Base-by-base conservation (phyloP, 768 basidiomycete genomes). In the Jaapia argillacea region DNA sequence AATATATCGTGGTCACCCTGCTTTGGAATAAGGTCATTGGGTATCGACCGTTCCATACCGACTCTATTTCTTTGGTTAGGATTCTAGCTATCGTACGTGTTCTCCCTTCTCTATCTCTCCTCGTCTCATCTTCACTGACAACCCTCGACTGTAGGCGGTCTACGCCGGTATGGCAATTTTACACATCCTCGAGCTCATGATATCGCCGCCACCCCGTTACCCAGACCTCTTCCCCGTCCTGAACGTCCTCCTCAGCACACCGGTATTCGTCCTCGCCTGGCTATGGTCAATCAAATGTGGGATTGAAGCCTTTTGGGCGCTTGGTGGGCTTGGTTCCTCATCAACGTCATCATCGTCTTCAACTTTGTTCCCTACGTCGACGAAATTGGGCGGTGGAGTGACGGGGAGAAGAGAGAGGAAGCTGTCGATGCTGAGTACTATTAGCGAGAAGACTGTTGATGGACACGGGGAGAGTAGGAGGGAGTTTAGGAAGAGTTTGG, bases 11-110 rank as follows among this genome's bases (percentile, higher is more conserved):
- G 0, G 60, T 79, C 7, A 66, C 78, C 13, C 21, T 82, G 0
- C 52, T 92, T 2, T 98, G 91, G 91, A 96, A 94, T 58, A 72
- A 75, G 44, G 48, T 85, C 2, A 70, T 93, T 42, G 92, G 93
- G 1, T 76, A 86, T 50, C 79, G 81, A 52, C 87, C 85, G 3
- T 62, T 84, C 44, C 66, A 57, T n/a, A n/a, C n/a, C n/a, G n/a
- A n/a, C n/a, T n/a, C n/a, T n/a, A n/a, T n/a, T n/a, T n/a, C n/a
- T n/a, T n/a, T n/a, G n/a, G n/a, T n/a, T n/a, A n/a, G n/a, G n/a
- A n/a, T n/a, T n/a, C n/a, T n/a, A n/a, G n/a, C n/a, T n/a, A n/a
- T n/a, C n/a, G n/a, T n/a, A n/a, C 13, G 28, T 70, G n/a, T n/a
- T n/a, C n/a, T n/a, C n/a, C n/a, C n/a, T n/a, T n/a, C n/a, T n/a